Evolutionary conservation across 371 early-diverging fungal genomes (phyloP), one percentile per base, ranked within the genome.

Genomic region (Chytridium lagenaria): DNA sequence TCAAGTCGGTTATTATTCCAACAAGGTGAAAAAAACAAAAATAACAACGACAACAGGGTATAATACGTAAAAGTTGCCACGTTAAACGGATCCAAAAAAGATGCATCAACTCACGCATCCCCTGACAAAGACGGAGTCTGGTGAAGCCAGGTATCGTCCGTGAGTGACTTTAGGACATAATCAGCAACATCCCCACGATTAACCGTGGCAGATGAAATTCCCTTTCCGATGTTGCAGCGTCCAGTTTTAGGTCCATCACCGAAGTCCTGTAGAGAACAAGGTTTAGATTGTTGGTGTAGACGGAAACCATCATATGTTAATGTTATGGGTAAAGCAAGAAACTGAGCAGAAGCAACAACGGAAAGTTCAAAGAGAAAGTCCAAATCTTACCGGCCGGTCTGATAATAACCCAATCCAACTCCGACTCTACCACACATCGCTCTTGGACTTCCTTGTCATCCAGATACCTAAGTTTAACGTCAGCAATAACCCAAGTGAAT

Each of bases 391-490:
- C 63, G 7, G 36, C 63, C 3, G 63, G 63, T 34, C 63, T 63
- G 22, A 63, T 33, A 63, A 63, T 33, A 34, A 63, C 33, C 63
- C 63, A 63, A 5, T 31, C 36, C 34, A 63, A 16, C 12, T 34
- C 63, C 33, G 33, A 7, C 7, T 63, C 63, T 33, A 19, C 5
- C 33, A 63, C 19, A 31, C 19, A 16, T 33, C 63, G 26, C 34
- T 63, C 63, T 33, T 63, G 63, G 16, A 63, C 33, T 23, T 63
- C 63, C 38, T 63, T 63, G 34, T 63, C 63, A 38, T 63, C 63
- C 63, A 63, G 28, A 33, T 36, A 63, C n/a, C n/a, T n/a, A n/a
- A n/a, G n/a, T n/a, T n/a, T n/a, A n/a, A n/a, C n/a, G n/a, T n/a
- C n/a, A n/a, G n/a, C n/a, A n/a, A n/a, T n/a, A n/a, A n/a, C n/a